phyloP scores from a whole-genome alignment of 257 asterid genomes.

The Mitragyna speciosa region DNA sequence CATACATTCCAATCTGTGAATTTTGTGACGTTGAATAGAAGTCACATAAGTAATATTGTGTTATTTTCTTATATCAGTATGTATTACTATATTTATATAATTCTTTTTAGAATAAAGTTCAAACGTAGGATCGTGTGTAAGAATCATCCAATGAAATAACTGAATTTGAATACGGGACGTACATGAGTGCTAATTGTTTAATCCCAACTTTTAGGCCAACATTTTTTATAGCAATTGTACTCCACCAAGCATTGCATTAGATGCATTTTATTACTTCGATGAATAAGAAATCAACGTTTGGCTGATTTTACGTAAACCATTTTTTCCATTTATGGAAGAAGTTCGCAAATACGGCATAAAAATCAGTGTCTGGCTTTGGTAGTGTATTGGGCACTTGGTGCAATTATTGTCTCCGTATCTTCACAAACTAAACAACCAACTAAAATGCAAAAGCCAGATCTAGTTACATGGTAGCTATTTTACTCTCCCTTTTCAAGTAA shows the following conservation, averaged over 20 bases:
- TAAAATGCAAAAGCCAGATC: neutral
- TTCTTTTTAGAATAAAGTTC: too few relatives aligned
- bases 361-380: neutral
- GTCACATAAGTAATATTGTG: too few relatives aligned
- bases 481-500: neutral
- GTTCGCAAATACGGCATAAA: neutral
- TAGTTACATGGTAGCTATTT: neutral
- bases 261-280: too few relatives aligned
- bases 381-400: slow-evolving; percentile 6
- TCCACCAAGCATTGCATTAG: neutral
- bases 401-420: slow-evolving; percentile 3
- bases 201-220: neutral
- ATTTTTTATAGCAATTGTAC: neutral
- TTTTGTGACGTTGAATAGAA: too few relatives aligned
- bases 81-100: too few relatives aligned
- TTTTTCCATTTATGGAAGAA: neutral
- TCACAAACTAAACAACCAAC: neutral
- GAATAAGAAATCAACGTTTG: too few relatives aligned
- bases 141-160: neutral
- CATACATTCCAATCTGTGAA: too few relatives aligned
- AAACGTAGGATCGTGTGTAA: too few relatives aligned
- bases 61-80: too few relatives aligned
- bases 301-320: too few relatives aligned
- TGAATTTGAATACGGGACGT: too few relatives aligned
- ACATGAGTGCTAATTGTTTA: neutral